Percentiles rank a stretch among this genome's conserved stretches.
These are phyloP conservation scores for Ganoderma meredithae DNA, from an alignment of 1,284 basidiomycete species.

Conservation along the genomic window DNA sequence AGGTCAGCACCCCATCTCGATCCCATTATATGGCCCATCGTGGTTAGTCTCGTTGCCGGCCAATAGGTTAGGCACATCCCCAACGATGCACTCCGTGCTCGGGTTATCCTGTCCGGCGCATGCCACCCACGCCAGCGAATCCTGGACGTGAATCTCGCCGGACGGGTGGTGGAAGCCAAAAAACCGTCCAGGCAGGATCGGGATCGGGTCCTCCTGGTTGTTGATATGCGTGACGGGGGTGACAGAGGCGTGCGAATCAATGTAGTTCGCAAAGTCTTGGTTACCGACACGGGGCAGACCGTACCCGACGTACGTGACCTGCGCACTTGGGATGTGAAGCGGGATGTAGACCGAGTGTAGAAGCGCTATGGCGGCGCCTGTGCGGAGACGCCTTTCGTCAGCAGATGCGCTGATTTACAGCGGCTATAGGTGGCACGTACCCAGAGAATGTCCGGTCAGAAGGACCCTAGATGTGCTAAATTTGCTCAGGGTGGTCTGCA, in stretches of 20 bases:
- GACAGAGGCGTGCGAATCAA: slow-evolving; percentile 51
- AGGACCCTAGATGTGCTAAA: slow-evolving; percentile 43
- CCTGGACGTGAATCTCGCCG: slow-evolving; percentile 66
- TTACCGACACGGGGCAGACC: slow-evolving; percentile 73
- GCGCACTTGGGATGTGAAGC: slow-evolving; percentile 49
- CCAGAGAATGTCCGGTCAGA: slow-evolving; percentile 50
- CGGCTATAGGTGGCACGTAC: slow-evolving; percentile 29
- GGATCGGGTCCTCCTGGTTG: slow-evolving; percentile 41
- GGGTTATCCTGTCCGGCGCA: slow-evolving; percentile 66
- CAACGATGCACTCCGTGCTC: slow-evolving; percentile 57
- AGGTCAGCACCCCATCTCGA: slow-evolving; percentile 56
- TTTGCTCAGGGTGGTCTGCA: slow-evolving; percentile 42
- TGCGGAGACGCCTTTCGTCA: background rate
- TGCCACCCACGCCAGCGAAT: slow-evolving; percentile 52
- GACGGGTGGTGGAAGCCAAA: slow-evolving; percentile 62
- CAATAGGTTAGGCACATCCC: slow-evolving; percentile 61
- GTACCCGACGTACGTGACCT: slow-evolving; percentile 51
- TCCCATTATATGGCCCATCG: slow-evolving; percentile 63
- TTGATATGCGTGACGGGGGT: slow-evolving; percentile 47
- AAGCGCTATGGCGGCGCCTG: slow-evolving; percentile 55
- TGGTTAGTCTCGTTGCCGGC: slow-evolving; percentile 54
- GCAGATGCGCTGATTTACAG: background rate
- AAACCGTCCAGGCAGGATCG: slow-evolving; percentile 52
- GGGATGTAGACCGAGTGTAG: slow-evolving; percentile 58
- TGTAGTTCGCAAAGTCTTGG: slow-evolving; percentile 60